phyloP scores from a whole-genome alignment of 176 grass and related monocot species.

The Elaeis guineensis region DNA sequence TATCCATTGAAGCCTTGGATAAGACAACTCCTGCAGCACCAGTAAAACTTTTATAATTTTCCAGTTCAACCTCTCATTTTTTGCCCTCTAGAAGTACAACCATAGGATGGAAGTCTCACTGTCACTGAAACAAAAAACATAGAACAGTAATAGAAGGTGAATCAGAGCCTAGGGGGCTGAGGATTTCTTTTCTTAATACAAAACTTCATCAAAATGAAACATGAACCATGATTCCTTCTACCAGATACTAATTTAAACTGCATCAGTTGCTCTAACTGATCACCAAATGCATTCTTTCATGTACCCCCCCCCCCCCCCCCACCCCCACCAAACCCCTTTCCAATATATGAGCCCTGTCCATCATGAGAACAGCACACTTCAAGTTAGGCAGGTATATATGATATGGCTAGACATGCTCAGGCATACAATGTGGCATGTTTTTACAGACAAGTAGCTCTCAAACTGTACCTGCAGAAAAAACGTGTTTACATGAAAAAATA shows the following conservation, averaged over 20 bases:
- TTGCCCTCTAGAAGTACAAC: no score
- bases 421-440: slow-evolving; percentile 72
- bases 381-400: slow-evolving; percentile 18
- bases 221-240: slow-evolving; percentile 23
- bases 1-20: slow-evolving; percentile 80
- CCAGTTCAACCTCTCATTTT: slow-evolving; percentile 51
- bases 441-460: slow-evolving; percentile 57
- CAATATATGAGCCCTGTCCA: slow-evolving; percentile 96
- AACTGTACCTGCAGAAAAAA: slow-evolving; percentile 59
- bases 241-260: slow-evolving; percentile 88
- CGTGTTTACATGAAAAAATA: no score
- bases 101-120: no score
- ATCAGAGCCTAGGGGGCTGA: no score
- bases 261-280: slow-evolving; percentile 95
- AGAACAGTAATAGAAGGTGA: not conserved
- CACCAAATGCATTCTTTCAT: slow-evolving; percentile 80
- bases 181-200: no score
- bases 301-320: no score
- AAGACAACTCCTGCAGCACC: slow-evolving; percentile 84
- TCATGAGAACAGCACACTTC: slow-evolving; percentile 37
- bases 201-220: no score
- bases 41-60: slow-evolving; percentile 75
- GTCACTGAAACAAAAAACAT: not conserved
- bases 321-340: no score
- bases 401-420: slow-evolving; percentile 4